phyloP scores from a whole-genome alignment of 2,329 filamentous ascomycete genomes.

The Paramyrothecium sp. region DNA sequence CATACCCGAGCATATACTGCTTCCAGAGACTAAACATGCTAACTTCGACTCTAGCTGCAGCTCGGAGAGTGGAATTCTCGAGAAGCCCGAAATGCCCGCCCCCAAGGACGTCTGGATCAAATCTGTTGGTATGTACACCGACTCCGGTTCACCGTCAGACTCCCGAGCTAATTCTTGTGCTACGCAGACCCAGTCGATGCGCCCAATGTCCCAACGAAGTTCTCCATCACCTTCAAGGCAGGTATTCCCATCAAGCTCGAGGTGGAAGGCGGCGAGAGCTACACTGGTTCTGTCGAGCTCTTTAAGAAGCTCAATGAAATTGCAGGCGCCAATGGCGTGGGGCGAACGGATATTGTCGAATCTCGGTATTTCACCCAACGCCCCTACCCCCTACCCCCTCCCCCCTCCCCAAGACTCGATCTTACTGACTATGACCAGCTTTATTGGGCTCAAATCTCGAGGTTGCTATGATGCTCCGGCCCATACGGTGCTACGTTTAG shows the following conservation, averaged over 20 bases:
- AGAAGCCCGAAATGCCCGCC: constrained; percentile 55
- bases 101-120: constrained; percentile 72
- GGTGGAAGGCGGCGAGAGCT: constrained; percentile 50
- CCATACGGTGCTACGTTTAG: not conserved
- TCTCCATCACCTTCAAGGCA: constrained; percentile 65
- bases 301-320: constrained; percentile 66
- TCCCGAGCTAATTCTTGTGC: constrained; percentile 12
- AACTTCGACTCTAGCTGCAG: constrained; percentile 28
- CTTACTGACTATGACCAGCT: constrained; percentile 10
- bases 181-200: constrained; percentile 55
- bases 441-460: constrained; percentile 29
- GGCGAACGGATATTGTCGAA: constrained; percentile 61
- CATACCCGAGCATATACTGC: too few species aligned
- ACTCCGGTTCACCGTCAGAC: not conserved
- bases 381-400: not conserved
- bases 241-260: constrained; percentile 66
- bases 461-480: constrained; percentile 59
- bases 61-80: constrained; percentile 43
- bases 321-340: constrained; percentile 63
- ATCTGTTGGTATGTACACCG: constrained; percentile 31
- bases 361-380: constrained; percentile 16
- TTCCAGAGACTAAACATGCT: not conserved
- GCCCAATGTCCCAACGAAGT: constrained; percentile 62
- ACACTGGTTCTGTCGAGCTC: constrained; percentile 63
- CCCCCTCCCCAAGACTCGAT: not conserved